Base-by-base conservation (phyloP, 164 flowering plant species). In the Macadamia tetraphylla region DNA sequence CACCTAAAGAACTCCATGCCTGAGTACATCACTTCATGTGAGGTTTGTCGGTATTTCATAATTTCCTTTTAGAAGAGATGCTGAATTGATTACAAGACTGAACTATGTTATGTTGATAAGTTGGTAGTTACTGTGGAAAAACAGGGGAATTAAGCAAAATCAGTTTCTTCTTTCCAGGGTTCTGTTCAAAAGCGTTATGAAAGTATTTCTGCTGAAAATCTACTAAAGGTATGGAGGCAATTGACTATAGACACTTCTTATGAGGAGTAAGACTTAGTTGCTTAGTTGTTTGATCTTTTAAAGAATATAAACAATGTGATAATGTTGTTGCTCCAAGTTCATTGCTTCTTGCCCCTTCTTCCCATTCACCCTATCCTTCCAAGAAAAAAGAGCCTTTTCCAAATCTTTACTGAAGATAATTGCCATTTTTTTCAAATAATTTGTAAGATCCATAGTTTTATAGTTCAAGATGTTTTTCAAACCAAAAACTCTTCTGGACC, bases 191-290 rank as follows among this genome's bases (percentile, higher is more conserved):
- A 69, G 68, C 67, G 65, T 60, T 62, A 52, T 74, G 79, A 84
- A 66, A 76, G 72, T 60, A 60, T 83, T 53, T 73, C 86, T 42
- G 97, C 96, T 46, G 91, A 92, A 80, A 94, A 94, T 83, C 98
- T 94, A 53, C 79, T 94, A 10, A 94, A 94, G 99, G 99, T 94
- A 83, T 73, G 73, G 15, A 46, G 31, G 17, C 12, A 29, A 15
- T 40, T 32, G 30, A 67, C n/a, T 68, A 12, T 12, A 46, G 6
- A 53, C 12, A 29, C 51, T 8, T 3, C 9, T 43, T 42, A 1
- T 53, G 18, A 40, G 10, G 58, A 35, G 14, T 63, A 6, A 44
- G 42, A 40, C 49, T 40, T 17, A 17, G 23, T 14, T 14, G 29
- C 29, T 23, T n/a, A n/a, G n/a, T 23, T 23, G 23, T 23, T 17